Evolutionary conservation across 2,329 filamentous ascomycete genomes (phyloP).

Genomic region (Thelonectria blattea): DNA sequence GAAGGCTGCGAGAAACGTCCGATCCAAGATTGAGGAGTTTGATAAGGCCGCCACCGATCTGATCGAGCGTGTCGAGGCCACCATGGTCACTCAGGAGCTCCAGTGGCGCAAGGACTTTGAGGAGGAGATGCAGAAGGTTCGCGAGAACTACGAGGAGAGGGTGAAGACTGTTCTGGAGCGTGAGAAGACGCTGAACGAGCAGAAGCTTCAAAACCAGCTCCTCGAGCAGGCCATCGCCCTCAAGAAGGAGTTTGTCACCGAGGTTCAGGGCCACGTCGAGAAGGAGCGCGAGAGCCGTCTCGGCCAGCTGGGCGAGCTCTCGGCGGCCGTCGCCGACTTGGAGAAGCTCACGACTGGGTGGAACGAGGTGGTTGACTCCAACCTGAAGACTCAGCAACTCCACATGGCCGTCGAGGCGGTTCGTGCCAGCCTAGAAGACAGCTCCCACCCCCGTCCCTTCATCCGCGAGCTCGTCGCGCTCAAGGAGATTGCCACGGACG

Average conservation of each 20-base stretch:
- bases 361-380: conserved; percentile 89
- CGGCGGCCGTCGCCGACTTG: conserved; percentile 77
- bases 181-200: conserved; percentile 79
- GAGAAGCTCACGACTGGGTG: conserved; percentile 87
- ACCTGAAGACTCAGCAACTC: conserved; percentile 92
- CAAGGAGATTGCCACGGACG: conserved; percentile 86
- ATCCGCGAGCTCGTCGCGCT: conserved; percentile 91
- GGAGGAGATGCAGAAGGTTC: conserved; percentile 80
- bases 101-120: conserved; percentile 88
- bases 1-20: conserved; percentile 76
- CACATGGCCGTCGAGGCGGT: conserved; percentile 96
- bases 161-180: conserved; percentile 80
- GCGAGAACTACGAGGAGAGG: conserved; percentile 78
- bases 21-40: conserved; percentile 76
- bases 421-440: conserved; percentile 78
- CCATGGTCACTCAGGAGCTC: conserved; percentile 80
- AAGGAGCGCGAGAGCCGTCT: conserved; percentile 86
- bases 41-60: conserved; percentile 86
- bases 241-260: conserved; percentile 81
- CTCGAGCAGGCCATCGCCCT: conserved; percentile 89
- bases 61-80: conserved; percentile 83
- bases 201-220: conserved; percentile 82
- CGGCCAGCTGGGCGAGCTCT: conserved; percentile 82
- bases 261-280: conserved; percentile 84
- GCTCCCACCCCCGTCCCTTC: conserved; percentile 78